These are phyloP conservation scores for Ampelocalamus luodianensis DNA, from an alignment of 176 grass and related monocot species.

Conservation along the genomic window DNA sequence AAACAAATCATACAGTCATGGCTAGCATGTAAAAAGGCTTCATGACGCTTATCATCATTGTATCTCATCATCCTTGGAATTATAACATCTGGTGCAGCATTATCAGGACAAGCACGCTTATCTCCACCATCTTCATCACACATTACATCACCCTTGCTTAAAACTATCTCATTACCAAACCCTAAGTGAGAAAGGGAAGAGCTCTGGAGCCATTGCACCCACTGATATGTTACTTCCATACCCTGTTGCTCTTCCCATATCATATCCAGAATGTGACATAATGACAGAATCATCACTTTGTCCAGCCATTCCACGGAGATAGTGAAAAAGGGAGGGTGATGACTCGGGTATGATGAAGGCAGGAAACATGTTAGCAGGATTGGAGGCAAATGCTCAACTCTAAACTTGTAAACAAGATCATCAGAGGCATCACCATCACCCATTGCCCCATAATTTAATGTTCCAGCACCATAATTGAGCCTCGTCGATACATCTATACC, in stretches of 20 bases:
- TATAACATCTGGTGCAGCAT: constrained; percentile 49
- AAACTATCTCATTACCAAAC: constrained; percentile 56
- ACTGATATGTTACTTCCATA: constrained; percentile 65
- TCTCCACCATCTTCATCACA: constrained; percentile 42
- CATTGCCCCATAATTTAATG: constrained; percentile 46
- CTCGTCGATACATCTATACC: constrained; percentile 50
- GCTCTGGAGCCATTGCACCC: constrained; percentile 68
- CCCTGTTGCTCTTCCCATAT: constrained; percentile 62
- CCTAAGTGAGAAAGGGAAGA: constrained; percentile 68
- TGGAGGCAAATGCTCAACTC: constrained; percentile 62
- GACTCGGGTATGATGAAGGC: constrained; percentile 68
- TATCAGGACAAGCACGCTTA: constrained; percentile 50
- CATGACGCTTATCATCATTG: constrained; percentile 53
- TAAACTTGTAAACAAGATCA: constrained; percentile 66
- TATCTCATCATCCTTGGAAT: constrained; percentile 79
- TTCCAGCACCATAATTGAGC: constrained; percentile 50
- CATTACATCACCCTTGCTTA: constrained; percentile 42
- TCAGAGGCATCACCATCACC: constrained; percentile 39
- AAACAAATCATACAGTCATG: constrained; percentile 80
- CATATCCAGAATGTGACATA: constrained; percentile 67
- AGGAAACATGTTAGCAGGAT: constrained; percentile 63
- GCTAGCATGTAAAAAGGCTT: constrained; percentile 67
- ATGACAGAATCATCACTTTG: constrained; percentile 41
- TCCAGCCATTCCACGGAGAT: constrained; percentile 59
- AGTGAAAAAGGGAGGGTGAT: constrained; percentile 61